These are phyloP conservation scores for Phytophthora citrophthora DNA, from an alignment of 352 stramenopile genomes.

Conservation along the genomic window DNA sequence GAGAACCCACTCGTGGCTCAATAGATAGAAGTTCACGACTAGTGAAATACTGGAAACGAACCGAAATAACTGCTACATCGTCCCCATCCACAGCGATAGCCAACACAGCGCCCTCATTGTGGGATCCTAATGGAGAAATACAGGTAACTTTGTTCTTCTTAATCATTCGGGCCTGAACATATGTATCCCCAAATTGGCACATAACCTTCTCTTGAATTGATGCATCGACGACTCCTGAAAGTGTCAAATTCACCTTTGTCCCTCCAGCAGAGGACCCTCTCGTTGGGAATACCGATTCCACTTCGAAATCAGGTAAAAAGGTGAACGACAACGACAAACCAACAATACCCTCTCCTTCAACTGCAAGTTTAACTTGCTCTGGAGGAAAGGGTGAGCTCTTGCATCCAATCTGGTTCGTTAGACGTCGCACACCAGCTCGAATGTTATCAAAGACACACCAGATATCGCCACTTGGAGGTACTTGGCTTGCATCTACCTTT, in stretches of 20 bases:
- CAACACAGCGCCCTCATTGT: constrained; percentile 20
- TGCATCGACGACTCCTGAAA: constrained; percentile 23
- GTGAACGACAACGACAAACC: constrained; percentile 31
- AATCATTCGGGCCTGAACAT: constrained; percentile 10
- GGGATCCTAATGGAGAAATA: constrained; percentile 11
- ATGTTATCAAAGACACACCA: constrained; percentile 42
- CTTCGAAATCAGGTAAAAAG: constrained; percentile 37
- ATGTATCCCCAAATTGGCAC: constrained; percentile 40
- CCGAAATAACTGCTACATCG: too few species aligned
- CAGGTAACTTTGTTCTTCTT: constrained; percentile 28
- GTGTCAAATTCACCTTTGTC: constrained; percentile 31
- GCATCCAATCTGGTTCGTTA: constrained; percentile 33
- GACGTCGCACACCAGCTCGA: constrained; percentile 11
- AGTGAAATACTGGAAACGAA: too few species aligned
- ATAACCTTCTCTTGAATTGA: constrained; percentile 7
- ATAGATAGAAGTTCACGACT: too few species aligned
- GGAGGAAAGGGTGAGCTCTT: constrained; percentile 29
- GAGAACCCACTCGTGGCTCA: constrained; percentile 24
- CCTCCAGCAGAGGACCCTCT: constrained; percentile 31
- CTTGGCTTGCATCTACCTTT: constrained; percentile 16
- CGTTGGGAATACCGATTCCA: constrained; percentile 27
- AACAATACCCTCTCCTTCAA: constrained; percentile 16
- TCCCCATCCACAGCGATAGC: too few species aligned
- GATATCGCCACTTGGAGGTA: constrained; percentile 4
- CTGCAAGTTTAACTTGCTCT: constrained; percentile 16